Conservation (phyloP, 2,329 filamentous ascomycete species). For the Ophiostoma ips region DNA sequence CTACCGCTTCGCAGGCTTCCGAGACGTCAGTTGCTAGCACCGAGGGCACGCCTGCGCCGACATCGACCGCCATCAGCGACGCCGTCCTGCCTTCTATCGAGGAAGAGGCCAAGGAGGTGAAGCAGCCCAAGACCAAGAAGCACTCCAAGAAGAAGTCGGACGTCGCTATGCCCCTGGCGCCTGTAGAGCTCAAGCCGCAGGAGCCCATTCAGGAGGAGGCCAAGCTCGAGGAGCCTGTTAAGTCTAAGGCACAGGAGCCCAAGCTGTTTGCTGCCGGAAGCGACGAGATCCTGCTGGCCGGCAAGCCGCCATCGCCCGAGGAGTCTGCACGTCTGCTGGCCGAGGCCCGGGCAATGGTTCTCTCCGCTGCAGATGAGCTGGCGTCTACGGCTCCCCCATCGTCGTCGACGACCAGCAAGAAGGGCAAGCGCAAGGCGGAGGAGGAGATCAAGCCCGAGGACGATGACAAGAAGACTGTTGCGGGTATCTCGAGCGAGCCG, state of each 20-base stretch:
- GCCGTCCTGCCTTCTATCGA: conserved; percentile 35
- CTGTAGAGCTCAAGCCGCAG: conserved; percentile 24
- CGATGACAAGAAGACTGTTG: conserved; percentile 37
- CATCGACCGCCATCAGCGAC: conserved; percentile 18
- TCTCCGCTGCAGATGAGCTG: conserved; percentile 31
- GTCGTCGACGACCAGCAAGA: conserved; percentile 23
- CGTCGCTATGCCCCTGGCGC: conserved; percentile 37
- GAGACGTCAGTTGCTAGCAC: conserved; percentile 23
- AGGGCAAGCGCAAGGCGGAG: conserved; percentile 59
- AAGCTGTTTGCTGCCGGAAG: conserved; percentile 10
- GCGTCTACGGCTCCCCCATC: conserved; percentile 14
- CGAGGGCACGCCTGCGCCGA: conserved; percentile 15
- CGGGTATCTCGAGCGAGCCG: conserved; percentile 17
- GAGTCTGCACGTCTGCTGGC: conserved; percentile 74
- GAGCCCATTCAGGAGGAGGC: too few species aligned
- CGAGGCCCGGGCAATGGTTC: conserved; percentile 78
- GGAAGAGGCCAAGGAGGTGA: conserved; percentile 26
- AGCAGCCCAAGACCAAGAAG: conserved; percentile 6
- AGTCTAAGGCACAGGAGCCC: too few species aligned
- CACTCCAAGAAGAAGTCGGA: conserved; percentile 7
- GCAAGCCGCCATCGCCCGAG: conserved; percentile 58
- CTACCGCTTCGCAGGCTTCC: conserved; percentile 21
- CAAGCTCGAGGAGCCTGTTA: conserved; percentile 41
- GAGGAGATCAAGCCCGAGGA: conserved; percentile 58
- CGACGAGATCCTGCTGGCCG: conserved; percentile 59